Evolutionary conservation across 169 alveolate species (phyloP).

Genomic region (Theileria parva): DNA sequence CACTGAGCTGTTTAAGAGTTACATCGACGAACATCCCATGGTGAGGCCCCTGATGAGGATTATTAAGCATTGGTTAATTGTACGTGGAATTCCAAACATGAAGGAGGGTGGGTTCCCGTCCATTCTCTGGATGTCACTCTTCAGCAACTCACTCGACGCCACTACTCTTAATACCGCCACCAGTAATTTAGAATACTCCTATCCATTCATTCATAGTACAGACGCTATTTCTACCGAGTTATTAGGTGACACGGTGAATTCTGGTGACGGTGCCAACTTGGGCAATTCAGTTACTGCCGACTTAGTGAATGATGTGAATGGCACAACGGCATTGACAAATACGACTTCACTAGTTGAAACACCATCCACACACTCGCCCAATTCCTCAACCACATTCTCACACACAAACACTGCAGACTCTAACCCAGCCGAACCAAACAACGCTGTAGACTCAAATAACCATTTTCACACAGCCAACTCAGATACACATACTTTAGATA

Average conservation of each 20-base stretch:
- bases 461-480: too few relatives aligned
- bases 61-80: constrained; percentile 80
- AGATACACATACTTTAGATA: too few relatives aligned
- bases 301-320: background rate
- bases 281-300: too few relatives aligned
- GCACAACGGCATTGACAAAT: background rate
- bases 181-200: constrained; percentile 1
- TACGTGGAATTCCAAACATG: constrained; percentile 84
- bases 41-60: constrained; percentile 83
- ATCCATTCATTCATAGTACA: background rate
- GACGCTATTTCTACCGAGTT: too few relatives aligned
- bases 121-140: constrained; percentile 86
- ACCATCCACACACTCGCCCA: background rate
- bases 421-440: too few relatives aligned
- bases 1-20: constrained; percentile 78
- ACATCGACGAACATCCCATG: constrained; percentile 78
- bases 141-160: constrained; percentile 56
- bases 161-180: background rate
- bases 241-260: too few relatives aligned
- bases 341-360: background rate
- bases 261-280: too few relatives aligned
- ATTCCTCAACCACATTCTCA: background rate
- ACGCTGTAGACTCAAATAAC: too few relatives aligned
- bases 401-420: background rate
- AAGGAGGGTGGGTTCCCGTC: constrained; percentile 90